A percentile compares a stretch with the other conserved stretches of the same genome.
phyloP scores from a whole-genome alignment of 192 early-diverging fungal genomes.

The Podila clonocystis region DNA sequence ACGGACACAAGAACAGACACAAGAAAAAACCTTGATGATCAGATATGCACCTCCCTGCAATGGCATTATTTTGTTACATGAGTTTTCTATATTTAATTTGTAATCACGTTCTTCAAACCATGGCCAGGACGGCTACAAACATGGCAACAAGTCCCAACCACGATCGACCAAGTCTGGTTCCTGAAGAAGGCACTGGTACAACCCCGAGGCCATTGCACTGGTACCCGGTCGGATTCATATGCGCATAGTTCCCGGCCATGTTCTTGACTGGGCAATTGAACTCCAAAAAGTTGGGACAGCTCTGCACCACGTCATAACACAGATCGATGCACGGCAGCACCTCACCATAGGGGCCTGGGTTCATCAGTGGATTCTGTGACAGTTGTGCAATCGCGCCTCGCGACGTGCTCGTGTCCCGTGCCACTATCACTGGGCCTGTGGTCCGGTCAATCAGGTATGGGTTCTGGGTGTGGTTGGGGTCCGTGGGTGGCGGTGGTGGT shows the following conservation, averaged over 20 bases:
- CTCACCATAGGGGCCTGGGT: constrained; percentile 57
- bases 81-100: too few relatives aligned
- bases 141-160: not conserved
- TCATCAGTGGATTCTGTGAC: constrained; percentile 36
- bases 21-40: too few relatives aligned
- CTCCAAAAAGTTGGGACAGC: constrained; percentile 63
- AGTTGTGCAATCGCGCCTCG: constrained; percentile 24
- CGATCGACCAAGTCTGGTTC: not conserved
- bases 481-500: not conserved
- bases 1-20: too few relatives aligned
- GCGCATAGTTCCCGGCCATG: constrained; percentile 47
- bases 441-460: constrained; percentile 41
- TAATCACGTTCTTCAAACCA: not conserved
- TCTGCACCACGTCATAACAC: constrained; percentile 65
- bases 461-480: constrained; percentile 10
- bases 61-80: too few relatives aligned
- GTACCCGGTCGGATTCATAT: constrained; percentile 33
- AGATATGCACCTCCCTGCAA: too few relatives aligned
- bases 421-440: constrained; percentile 22
- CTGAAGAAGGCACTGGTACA: constrained; percentile 28
- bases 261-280: constrained; percentile 63
- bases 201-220: constrained; percentile 44
- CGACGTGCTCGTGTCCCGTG: constrained; percentile 15
- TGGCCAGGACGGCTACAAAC: not conserved
- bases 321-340: constrained; percentile 66